Conservation (phyloP, 768 basidiomycete genomes). For the Amanita pseudoporphyria region DNA sequence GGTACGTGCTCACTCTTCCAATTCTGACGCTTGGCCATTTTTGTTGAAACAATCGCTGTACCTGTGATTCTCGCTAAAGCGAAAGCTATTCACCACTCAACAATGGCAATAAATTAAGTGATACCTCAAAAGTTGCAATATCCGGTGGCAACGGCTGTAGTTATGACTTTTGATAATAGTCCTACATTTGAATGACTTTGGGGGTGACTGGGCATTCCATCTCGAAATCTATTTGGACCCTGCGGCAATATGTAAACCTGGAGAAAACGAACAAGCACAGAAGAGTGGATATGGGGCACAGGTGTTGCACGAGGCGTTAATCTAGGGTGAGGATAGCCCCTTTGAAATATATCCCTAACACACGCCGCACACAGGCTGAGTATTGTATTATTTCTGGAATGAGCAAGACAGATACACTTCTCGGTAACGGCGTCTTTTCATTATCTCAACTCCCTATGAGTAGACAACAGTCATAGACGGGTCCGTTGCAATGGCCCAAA, state of each 20-base stretch:
- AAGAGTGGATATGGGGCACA: constrained; percentile 64
- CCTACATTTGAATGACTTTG: no score
- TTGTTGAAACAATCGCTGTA: no score
- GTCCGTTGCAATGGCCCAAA: no score
- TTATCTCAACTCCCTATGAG: no score
- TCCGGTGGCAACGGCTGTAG: constrained; percentile 64
- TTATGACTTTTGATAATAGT: no score
- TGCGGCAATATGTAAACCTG: no score
- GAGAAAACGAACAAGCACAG: constrained; percentile 51
- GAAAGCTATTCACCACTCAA: neutral
- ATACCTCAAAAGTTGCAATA: constrained; percentile 10
- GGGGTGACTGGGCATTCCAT: no score
- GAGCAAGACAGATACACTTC: neutral
- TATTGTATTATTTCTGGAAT: constrained; percentile 7
- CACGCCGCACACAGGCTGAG: constrained; percentile 31
- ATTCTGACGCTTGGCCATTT: no score
- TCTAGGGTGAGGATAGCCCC: constrained; percentile 35
- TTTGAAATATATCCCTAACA: constrained; percentile 22
- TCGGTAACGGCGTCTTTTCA: no score
- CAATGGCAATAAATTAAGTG: no score
- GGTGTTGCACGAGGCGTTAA: constrained; percentile 47
- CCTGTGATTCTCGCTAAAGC: constrained; percentile 14
- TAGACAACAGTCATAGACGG: no score
- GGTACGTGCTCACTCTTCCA: neutral
- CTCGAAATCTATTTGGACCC: no score